A percentile compares a stretch with the other conserved stretches of the same genome.
Evolutionary conservation across 2,329 filamentous ascomycete species (phyloP).

Genomic region (Lachnellula willkommii): DNA sequence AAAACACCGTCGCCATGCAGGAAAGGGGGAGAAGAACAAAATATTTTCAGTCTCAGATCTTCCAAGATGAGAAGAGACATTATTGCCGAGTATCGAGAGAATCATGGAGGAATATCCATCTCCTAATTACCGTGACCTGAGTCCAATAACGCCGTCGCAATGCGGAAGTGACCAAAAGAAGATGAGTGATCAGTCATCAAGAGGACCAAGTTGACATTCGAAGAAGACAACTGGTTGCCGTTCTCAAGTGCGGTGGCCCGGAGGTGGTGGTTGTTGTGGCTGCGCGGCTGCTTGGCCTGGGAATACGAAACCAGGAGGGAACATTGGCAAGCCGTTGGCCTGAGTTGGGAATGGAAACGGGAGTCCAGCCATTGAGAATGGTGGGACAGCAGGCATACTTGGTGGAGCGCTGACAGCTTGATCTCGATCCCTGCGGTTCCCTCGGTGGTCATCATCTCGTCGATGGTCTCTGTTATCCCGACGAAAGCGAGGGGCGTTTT

Average conservation of each 20-base stretch:
- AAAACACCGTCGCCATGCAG: slow-evolving; percentile 12
- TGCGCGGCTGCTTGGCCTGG: slow-evolving; percentile 22
- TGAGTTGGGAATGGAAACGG: slow-evolving; percentile 39
- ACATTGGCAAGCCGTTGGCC: slow-evolving; percentile 44
- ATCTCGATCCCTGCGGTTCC: slow-evolving; percentile 8
- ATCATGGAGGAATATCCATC: too few relatives aligned
- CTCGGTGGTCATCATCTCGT: slow-evolving; percentile 11
- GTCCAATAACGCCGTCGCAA: too few relatives aligned
- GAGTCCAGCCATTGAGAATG: slow-evolving; percentile 13
- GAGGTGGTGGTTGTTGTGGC: slow-evolving; percentile 24
- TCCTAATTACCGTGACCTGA: too few relatives aligned
- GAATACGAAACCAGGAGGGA: slow-evolving; percentile 42
- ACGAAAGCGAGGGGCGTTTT: slow-evolving; percentile 23
- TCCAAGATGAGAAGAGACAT: too few relatives aligned
- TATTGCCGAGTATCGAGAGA: too few relatives aligned
- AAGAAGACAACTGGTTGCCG: background rate
- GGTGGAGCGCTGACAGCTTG: slow-evolving; percentile 10
- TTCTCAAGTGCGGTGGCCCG: slow-evolving; percentile 13
- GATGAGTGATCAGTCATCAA: slow-evolving; percentile 1
- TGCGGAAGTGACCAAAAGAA: background rate
- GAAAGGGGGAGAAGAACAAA: slow-evolving; percentile 1
- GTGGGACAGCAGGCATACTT: slow-evolving; percentile 17
- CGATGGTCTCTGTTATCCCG: slow-evolving; percentile 17
- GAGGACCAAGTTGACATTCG: background rate
- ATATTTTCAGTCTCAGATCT: too few relatives aligned